These are phyloP conservation scores for Ogataea sp. DNA, from an alignment of 805 yeast species.

Conservation along the genomic window DNA sequence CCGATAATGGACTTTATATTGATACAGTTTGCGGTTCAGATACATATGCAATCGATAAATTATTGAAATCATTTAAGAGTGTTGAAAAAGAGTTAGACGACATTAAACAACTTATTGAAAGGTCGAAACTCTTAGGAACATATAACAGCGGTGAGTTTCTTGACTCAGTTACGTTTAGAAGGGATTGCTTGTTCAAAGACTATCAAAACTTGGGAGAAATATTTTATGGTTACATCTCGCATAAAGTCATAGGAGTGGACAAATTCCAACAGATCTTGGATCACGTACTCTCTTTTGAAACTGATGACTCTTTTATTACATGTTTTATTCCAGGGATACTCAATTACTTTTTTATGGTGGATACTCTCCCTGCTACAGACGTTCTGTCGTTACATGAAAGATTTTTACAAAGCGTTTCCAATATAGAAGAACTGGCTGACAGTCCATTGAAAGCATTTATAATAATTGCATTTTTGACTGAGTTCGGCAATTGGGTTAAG, in stretches of 20 bases:
- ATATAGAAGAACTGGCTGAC: constrained; percentile 33
- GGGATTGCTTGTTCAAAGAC: constrained; percentile 53
- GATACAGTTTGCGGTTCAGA: constrained; percentile 4
- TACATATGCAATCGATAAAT: constrained; percentile 26
- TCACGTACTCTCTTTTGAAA: constrained; percentile 39
- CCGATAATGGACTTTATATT: constrained; percentile 1
- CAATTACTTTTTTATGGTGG: constrained; percentile 32
- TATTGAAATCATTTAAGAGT: constrained; percentile 47
- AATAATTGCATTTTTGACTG: constrained; percentile 43
- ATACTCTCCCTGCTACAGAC: constrained; percentile 26
- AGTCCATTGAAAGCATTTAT: constrained; percentile 43
- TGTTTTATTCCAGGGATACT: constrained; percentile 60
- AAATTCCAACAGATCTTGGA: constrained; percentile 33
- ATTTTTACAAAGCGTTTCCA: constrained; percentile 27
- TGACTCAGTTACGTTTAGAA: constrained; percentile 45
- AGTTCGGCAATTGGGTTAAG: constrained; percentile 65
- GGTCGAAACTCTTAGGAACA: constrained; percentile 47
- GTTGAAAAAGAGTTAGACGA: constrained; percentile 50
- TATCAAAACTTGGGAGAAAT: constrained; percentile 70
- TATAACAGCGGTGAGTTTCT: constrained; percentile 35
- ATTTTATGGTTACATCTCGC: constrained; percentile 41
- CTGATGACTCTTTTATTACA: constrained; percentile 56
- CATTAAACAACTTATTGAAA: constrained; percentile 43
- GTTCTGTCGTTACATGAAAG: constrained; percentile 30
- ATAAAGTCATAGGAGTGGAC: constrained; percentile 23